A percentile compares a stretch with the other conserved stretches of the same genome.
These are phyloP conservation scores for Aristolochia contorta DNA, from an alignment of 164 flowering plant species.

Conservation along the genomic window DNA sequence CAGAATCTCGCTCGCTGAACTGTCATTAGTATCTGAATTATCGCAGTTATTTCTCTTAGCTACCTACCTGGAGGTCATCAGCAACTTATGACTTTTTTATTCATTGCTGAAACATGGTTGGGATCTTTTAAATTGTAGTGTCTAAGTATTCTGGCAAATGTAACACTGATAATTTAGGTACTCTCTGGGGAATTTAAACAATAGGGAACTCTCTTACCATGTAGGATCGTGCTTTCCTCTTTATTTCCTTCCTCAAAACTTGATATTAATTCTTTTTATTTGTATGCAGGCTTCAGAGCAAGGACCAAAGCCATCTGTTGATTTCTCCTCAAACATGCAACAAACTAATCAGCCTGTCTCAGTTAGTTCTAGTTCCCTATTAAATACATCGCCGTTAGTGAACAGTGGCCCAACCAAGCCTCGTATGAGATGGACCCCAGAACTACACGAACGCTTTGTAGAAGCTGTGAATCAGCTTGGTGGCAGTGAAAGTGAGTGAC, in stretches of 20 bases:
- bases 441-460: constrained; percentile 90
- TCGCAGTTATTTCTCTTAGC: too few relatives aligned
- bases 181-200: too few relatives aligned
- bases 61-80: too few relatives aligned
- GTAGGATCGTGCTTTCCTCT: background rate
- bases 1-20: too few relatives aligned
- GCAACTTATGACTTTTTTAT: too few relatives aligned
- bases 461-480: constrained; percentile 92
- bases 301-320: constrained; percentile 25
- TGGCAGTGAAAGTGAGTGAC: constrained; percentile 82
- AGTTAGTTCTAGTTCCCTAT: constrained; percentile 40
- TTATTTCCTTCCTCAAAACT: background rate
- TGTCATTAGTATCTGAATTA: too few relatives aligned
- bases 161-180: too few relatives aligned
- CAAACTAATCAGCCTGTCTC: constrained; percentile 42
- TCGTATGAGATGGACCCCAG: constrained; percentile 99
- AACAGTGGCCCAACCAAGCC: constrained; percentile 48
- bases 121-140: too few relatives aligned
- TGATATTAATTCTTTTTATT: background rate
- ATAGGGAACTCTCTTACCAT: too few relatives aligned
- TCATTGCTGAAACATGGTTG: too few relatives aligned
- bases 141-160: too few relatives aligned
- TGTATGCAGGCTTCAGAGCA: constrained; percentile 31
- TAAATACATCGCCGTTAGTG: constrained; percentile 25
- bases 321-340: constrained; percentile 27